Evolutionary conservation across 2,329 filamentous ascomycete species (phyloP).

Genomic region (Xylaria sp.): DNA sequence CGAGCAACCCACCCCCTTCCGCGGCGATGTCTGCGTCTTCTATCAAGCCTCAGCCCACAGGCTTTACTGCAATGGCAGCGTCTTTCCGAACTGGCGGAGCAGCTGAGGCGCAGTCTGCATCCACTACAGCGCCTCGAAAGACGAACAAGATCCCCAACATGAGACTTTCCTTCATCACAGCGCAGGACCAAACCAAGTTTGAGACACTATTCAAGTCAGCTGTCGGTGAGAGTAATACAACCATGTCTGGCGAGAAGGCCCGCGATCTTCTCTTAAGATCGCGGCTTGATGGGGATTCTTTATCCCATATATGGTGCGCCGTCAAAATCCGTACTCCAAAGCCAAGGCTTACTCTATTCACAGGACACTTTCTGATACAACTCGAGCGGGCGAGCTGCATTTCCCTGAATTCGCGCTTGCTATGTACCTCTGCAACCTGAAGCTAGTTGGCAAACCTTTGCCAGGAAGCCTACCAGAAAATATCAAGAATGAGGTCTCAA

Average conservation of each 20-base stretch:
- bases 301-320: slow-evolving; percentile 90
- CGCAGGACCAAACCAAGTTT: slow-evolving; percentile 93
- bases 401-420: slow-evolving; percentile 97
- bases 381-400: slow-evolving; percentile 92
- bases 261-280: slow-evolving; percentile 89
- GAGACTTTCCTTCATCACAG: slow-evolving; percentile 93
- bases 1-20: slow-evolving; percentile 58
- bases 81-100: slow-evolving; percentile 67
- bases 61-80: slow-evolving; percentile 73
- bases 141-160: slow-evolving; percentile 90
- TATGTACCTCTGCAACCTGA: slow-evolving; percentile 98
- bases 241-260: slow-evolving; percentile 92
- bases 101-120: slow-evolving; percentile 55
- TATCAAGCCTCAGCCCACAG: slow-evolving; percentile 73
- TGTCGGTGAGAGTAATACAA: slow-evolving; percentile 82
- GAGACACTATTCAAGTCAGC: slow-evolving; percentile 98
- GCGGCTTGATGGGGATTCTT: slow-evolving; percentile 83
- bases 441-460: slow-evolving; percentile 84
- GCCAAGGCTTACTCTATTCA: slow-evolving; percentile 37
- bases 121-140: slow-evolving; percentile 57
- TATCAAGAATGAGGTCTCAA: slow-evolving; percentile 95
- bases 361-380: slow-evolving; percentile 93
- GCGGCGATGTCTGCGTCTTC: slow-evolving; percentile 61
- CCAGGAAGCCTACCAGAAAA: slow-evolving; percentile 81
- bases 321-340: not conserved